These are phyloP conservation scores for Chrysosporium keratinophilum DNA, from an alignment of 2,329 filamentous ascomycete species.

Conservation along the genomic window DNA sequence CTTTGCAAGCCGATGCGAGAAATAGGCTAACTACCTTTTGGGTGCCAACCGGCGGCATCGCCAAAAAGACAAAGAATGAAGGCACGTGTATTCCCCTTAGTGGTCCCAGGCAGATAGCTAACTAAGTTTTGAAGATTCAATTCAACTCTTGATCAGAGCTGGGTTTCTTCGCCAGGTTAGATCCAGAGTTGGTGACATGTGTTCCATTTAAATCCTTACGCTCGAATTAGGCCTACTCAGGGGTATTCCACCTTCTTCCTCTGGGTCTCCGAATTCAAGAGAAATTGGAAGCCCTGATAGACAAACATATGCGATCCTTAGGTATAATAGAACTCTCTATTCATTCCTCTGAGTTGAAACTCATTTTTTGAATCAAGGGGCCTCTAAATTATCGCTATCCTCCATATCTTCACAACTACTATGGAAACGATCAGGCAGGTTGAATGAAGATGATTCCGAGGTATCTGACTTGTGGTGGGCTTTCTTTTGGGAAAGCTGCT, in stretches of 20 bases:
- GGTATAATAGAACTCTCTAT: constrained; percentile 38
- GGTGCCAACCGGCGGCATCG: constrained; percentile 63
- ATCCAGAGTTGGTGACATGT: neutral
- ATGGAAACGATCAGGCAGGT: constrained; percentile 73
- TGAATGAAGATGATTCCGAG: constrained; percentile 61
- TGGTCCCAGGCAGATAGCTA: neutral
- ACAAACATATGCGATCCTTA: constrained; percentile 73
- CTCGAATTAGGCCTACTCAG: constrained; percentile 58
- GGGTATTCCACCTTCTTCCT: constrained; percentile 85
- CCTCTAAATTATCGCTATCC: constrained; percentile 72
- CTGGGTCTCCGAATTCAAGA: constrained; percentile 77
- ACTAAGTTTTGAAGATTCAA: constrained; percentile 42
- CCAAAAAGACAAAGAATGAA: neutral
- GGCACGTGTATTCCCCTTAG: neutral
- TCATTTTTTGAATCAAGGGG: constrained; percentile 42
- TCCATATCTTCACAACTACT: constrained; percentile 74
- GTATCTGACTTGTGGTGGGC: constrained; percentile 36
- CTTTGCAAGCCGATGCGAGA: constrained; percentile 44
- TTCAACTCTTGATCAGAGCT: constrained; percentile 57
- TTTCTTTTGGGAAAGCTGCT: neutral
- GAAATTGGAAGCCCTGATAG: constrained; percentile 75
- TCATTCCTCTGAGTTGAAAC: neutral
- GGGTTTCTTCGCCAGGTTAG: constrained; percentile 63
- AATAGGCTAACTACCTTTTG: constrained; percentile 64
- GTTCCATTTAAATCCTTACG: neutral